Conservation (phyloP, 148 eudicot genomes). For the Silene latifolia region DNA sequence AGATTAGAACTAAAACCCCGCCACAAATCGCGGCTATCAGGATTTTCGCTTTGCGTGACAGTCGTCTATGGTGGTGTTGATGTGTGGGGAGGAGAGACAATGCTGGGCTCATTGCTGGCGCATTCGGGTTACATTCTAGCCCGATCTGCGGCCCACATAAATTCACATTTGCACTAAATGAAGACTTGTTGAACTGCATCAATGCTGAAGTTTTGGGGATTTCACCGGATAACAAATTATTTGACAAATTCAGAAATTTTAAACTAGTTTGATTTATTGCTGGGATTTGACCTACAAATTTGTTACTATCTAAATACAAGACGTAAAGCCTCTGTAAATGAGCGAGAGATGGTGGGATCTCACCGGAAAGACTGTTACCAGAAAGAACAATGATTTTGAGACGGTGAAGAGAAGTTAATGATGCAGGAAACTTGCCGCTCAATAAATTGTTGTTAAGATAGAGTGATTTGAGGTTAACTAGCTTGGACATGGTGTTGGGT, state of each 20-base stretch:
- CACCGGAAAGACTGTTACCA: constrained; percentile 50
- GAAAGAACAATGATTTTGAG: constrained; percentile 62
- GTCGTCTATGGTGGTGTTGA: constrained; percentile 2
- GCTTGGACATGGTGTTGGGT: constrained; percentile 47
- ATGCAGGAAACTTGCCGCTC: constrained; percentile 53
- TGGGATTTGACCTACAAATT: constrained; percentile 53
- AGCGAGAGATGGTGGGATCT: constrained; percentile 41
- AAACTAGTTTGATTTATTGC: constrained; percentile 53
- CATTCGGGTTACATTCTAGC: constrained; percentile 28
- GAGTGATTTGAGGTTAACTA: constrained; percentile 60
- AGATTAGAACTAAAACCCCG: background rate
- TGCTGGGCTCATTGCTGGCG: constrained; percentile 26
- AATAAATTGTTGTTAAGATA: constrained; percentile 57
- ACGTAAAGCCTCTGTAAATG: constrained; percentile 41
- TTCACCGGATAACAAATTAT: constrained; percentile 57
- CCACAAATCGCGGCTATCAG: constrained; percentile 14
- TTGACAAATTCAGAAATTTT: constrained; percentile 55
- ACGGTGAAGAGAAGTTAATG: constrained; percentile 51
- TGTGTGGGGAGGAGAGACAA: constrained; percentile 8
- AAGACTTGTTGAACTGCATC: constrained; percentile 44
- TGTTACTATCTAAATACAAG: constrained; percentile 55
- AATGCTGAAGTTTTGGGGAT: constrained; percentile 57
- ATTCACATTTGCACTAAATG: constrained; percentile 45
- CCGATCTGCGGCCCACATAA: constrained; percentile 54
- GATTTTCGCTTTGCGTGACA: constrained; percentile 20